Base-by-base conservation (phyloP, 1,284 basidiomycete species). In the Naganishia cerealis region DNA sequence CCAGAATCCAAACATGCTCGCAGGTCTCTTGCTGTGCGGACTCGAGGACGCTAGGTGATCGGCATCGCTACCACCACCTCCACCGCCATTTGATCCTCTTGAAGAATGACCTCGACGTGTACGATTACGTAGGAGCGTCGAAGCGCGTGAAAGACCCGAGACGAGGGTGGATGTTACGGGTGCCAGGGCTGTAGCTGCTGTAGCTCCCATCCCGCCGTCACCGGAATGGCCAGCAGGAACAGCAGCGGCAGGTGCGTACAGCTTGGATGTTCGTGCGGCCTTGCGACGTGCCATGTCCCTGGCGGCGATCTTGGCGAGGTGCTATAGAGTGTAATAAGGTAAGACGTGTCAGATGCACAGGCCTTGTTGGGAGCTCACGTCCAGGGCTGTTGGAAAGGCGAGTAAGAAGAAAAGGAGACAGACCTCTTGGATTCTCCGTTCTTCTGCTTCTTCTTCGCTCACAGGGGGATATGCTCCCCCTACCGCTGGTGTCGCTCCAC, bases 221-320 rank as follows among this genome's bases (percentile, higher is more conserved):
- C 24, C 1, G 46, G n/a, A 7, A 24, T 46, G 26, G 38, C 36
- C 48, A 21, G n/a, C 12, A 15, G 40, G 26, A 46, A 13, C 48
- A 21, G n/a, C 12, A 15, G 40, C 38, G 53, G 33, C 36, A 18
- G 53, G 46, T 16, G 63, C 16, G 39, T 57, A 69, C 13, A 55
- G 61, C 56, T 69, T 69, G 39, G 65, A 67, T 5, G 67, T 38
- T 5, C 70, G 67, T 46, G 67, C 67, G 1, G 79, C 79, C 57
- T 76, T 72, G 24, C 79, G 71, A 4, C 75, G 71, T 0, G 79
- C 80, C 62, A 73, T 72, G 67, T 81, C 78, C 26, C 74, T 71
- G 0, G 79, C 79, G 24, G 79, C 75, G 57, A 79, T 76, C 46
- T 73, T 73, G 18, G 80, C 76, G 40, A 81, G 75, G 65, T 79